Evolutionary conservation across 345 rosid genomes (phyloP), one percentile per base, ranked within the genome.

Genomic region (Dovyalis caffra): DNA sequence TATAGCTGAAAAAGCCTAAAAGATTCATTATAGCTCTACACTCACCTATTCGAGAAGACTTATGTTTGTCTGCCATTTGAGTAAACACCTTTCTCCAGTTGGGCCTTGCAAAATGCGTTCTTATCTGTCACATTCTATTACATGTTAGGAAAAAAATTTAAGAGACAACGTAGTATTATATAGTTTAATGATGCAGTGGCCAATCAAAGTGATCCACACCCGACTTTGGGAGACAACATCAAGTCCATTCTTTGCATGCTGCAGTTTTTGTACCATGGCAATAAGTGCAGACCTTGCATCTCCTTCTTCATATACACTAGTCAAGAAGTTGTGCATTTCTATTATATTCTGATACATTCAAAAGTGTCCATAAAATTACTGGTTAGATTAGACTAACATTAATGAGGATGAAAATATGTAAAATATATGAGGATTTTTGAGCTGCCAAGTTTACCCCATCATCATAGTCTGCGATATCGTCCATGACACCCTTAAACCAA

Each of bases 401-500:
- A 5, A 34, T 26, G 40, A 10, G 20, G 68, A 18, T 32, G 53
- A n/a, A 25, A 8, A 61, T 28, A 25, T 47, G 16, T 12, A 6
- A 29, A 5, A 20, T n/a, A n/a, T n/a, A n/a, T 7, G 20, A 75
- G 35, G 23, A 69, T 34, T 11, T 45, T 21, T 29, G 5, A 58
- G n/a, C 15, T 26, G 26, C 1, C 15, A 57, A 71, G 37, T 71
- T 0, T 40, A 95, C 98, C 40, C 83, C 83, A 57, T 69, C 83
- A 65, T 95, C 97, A 32, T 70, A 88, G 49, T 93, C 97, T 31
- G 96, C 98, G 49, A 95, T 85, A 51, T 95, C 99, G 83, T 95
- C 97, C 99, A 95, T 93, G 68, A 95, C 99, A 74, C 98, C 99
- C 79, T 93, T 95, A 66, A 95, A 95, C 99, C 99, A 95, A 68